phyloP scores from a whole-genome alignment of 2,329 filamentous ascomycete genomes.

The Fusarium tuaranense region DNA sequence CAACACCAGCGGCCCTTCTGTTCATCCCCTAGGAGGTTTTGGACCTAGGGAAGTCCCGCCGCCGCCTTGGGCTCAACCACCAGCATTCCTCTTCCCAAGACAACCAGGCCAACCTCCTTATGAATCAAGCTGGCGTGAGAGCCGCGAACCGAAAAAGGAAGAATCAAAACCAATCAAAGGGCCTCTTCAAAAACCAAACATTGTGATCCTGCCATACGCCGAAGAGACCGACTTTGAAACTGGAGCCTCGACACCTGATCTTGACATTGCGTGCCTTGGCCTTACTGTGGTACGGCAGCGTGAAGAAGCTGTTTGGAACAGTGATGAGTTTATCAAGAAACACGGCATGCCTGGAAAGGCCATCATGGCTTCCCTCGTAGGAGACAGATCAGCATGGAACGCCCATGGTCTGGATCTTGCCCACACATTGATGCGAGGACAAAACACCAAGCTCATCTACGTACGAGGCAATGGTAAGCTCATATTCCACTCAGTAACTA shows the following conservation, averaged over 20 bases:
- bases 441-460: conserved; percentile 11
- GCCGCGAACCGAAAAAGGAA: background rate
- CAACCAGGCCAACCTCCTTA: background rate
- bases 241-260: background rate
- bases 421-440: conserved; percentile 12
- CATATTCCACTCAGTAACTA: too few species aligned
- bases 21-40: background rate
- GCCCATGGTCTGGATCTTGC: conserved; percentile 16
- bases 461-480: conserved; percentile 24
- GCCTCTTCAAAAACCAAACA: conserved; percentile 13
- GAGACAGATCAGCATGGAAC: conserved; percentile 20
- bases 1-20: background rate
- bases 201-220: conserved; percentile 14
- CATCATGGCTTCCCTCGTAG: conserved; percentile 25
- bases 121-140: background rate
- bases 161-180: background rate
- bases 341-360: background rate
- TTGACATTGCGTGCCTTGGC: background rate
- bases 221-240: conserved; percentile 17
- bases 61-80: background rate
- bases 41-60: background rate
- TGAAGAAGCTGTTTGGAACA: conserved; percentile 15
- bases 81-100: background rate
- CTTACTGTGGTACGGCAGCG: conserved; percentile 11
- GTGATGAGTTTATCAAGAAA: background rate